A percentile compares a stretch with the other conserved stretches of the same genome.
Evolutionary conservation across 164 flowering plant genomes (phyloP).

Genomic region (Aristolochia fimbriata): DNA sequence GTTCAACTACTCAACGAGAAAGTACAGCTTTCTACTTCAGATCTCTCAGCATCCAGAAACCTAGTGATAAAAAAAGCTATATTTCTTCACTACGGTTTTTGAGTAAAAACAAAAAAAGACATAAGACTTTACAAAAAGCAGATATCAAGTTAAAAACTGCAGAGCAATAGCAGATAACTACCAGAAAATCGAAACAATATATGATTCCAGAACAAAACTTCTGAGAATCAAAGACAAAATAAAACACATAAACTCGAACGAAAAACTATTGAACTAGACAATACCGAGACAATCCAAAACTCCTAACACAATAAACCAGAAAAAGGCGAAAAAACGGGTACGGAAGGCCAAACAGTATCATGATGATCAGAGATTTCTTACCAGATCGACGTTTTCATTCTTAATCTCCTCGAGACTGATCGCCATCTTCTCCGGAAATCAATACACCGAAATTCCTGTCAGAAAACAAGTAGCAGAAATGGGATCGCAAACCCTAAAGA

Average conservation of each 20-base stretch:
- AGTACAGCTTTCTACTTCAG: neutral
- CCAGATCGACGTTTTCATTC: slow-evolving; percentile 70
- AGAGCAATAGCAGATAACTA: neutral
- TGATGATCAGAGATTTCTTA: slow-evolving; percentile 4
- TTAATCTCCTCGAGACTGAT: slow-evolving; percentile 54
- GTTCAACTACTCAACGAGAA: neutral
- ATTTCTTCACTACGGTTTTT: neutral
- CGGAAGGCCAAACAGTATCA: neutral
- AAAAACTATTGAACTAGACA: neutral
- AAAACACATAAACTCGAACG: neutral
- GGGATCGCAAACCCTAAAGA: neutral
- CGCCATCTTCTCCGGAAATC: slow-evolving; percentile 17
- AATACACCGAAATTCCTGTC: neutral
- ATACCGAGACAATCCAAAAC: neutral
- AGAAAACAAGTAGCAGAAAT: neutral
- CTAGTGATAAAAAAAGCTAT: neutral
- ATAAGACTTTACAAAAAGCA: neutral
- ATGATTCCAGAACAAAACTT: too few species aligned
- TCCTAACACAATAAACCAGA: neutral
- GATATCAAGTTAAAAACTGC: neutral
- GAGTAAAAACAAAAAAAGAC: too few species aligned
- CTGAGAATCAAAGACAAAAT: too few species aligned
- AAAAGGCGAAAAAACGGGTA: neutral
- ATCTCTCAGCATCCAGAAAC: neutral
- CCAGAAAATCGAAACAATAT: too few species aligned